Conservation (phyloP, 2,329 filamentous ascomycete species). For the Emmonsiellopsis sp. region DNA sequence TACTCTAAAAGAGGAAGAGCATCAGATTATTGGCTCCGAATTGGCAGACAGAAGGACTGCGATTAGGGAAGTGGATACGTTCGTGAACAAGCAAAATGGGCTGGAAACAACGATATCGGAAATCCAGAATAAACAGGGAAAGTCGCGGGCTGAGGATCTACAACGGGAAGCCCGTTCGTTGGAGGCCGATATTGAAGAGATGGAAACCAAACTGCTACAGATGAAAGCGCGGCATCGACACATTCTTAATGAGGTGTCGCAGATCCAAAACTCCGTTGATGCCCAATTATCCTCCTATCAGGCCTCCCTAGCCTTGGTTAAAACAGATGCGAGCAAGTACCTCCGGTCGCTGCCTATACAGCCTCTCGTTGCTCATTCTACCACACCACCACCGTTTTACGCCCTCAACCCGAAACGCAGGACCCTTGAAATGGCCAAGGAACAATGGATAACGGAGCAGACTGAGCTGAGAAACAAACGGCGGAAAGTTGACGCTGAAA, state of each 20-base stretch:
- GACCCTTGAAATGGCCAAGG: conserved; percentile 51
- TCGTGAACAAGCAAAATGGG: conserved; percentile 41
- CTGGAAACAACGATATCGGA: conserved; percentile 43
- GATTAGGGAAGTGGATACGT: conserved; percentile 43
- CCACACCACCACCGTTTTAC: conserved; percentile 35
- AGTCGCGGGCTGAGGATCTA: conserved; percentile 35
- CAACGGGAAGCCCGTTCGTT: conserved; percentile 43
- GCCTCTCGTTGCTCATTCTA: conserved; percentile 23
- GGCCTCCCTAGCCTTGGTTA: conserved; percentile 45
- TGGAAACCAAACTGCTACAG: conserved; percentile 47
- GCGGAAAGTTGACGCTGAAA: conserved; percentile 43
- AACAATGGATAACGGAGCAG: conserved; percentile 47
- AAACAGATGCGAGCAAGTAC: conserved; percentile 46
- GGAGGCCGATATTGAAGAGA: conserved; percentile 47
- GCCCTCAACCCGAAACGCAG: conserved; percentile 47
- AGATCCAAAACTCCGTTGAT: conserved; percentile 49
- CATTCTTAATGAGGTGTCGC: conserved; percentile 43
- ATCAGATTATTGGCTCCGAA: conserved; percentile 40
- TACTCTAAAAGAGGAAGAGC: conserved; percentile 48
- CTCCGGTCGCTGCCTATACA: conserved; percentile 39
- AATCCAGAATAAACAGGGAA: conserved; percentile 40
- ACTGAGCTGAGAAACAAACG: conserved; percentile 36
- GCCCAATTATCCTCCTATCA: conserved; percentile 52
- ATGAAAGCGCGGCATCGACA: conserved; percentile 47
- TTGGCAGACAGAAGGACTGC: conserved; percentile 37